Conservation (phyloP, 2,329 filamentous ascomycete species). For the Aureobasidium lini region DNA sequence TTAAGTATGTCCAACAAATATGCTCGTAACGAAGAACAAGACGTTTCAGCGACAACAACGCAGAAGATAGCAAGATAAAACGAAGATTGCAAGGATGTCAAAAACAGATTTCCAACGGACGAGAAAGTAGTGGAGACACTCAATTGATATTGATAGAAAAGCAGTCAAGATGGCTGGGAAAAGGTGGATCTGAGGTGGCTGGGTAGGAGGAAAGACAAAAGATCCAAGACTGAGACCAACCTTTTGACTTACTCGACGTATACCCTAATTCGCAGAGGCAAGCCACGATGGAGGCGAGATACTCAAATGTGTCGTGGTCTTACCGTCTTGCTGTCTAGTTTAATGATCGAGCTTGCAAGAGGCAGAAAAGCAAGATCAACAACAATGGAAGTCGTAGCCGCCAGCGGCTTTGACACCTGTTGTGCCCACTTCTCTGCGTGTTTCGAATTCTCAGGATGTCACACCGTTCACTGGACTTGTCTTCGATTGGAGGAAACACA, state of each 20-base stretch:
- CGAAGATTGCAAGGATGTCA: too few species aligned
- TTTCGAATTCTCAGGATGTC: too few species aligned
- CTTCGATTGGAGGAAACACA: too few species aligned
- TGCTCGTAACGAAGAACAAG: neutral
- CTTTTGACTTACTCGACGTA: neutral
- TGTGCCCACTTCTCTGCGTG: neutral
- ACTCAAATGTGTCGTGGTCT: neutral
- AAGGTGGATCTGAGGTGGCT: neutral
- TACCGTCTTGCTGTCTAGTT: neutral
- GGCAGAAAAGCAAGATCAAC: too few species aligned
- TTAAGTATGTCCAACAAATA: neutral
- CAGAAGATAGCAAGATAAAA: neutral
- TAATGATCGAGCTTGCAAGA: neutral
- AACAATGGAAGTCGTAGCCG: too few species aligned
- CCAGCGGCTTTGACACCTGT: neutral
- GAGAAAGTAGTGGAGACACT: neutral
- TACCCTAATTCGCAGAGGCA: neutral
- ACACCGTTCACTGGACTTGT: too few species aligned
- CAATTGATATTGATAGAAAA: neutral
- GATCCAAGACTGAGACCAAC: slow-evolving; percentile 1
- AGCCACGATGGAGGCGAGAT: neutral
- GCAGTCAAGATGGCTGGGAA: neutral
- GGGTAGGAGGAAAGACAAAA: neutral
- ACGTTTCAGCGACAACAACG: neutral
- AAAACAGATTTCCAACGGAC: neutral